Conservation (phyloP, 2,329 filamentous ascomycete genomes). For the Penicillium freii region DNA sequence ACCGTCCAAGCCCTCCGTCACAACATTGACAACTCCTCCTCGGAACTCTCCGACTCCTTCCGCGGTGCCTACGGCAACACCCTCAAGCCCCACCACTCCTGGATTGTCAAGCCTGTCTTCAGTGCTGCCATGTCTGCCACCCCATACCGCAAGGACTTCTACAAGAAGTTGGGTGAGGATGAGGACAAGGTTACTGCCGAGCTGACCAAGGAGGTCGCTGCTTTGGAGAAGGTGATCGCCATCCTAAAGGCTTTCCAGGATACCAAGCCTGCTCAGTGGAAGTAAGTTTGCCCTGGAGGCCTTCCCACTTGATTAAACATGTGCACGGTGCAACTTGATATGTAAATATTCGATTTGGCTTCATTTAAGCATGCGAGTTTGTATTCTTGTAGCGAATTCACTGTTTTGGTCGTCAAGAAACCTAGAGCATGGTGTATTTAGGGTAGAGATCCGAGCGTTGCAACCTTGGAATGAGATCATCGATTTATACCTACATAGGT, state of each 20-base stretch:
- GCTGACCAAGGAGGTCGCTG: constrained; percentile 69
- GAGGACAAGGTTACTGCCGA: constrained; percentile 59
- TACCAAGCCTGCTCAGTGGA: constrained; percentile 53
- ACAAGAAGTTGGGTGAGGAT: constrained; percentile 68
- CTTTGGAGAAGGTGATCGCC: constrained; percentile 72
- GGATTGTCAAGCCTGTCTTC: constrained; percentile 89
- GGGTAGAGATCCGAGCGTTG: neutral
- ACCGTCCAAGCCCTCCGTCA: constrained; percentile 78
- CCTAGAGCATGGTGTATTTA: neutral
- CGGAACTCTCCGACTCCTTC: constrained; percentile 87
- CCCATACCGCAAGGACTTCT: constrained; percentile 92
- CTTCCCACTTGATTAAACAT: constrained; percentile 6
- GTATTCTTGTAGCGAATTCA: constrained; percentile 19
- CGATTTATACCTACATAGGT: no score
- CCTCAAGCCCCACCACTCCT: constrained; percentile 87
- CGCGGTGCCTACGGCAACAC: constrained; percentile 77
- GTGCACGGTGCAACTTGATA: constrained; percentile 12
- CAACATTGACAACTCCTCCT: constrained; percentile 65
- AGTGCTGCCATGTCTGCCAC: constrained; percentile 88
- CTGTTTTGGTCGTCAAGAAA: neutral
- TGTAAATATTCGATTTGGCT: constrained; percentile 26
- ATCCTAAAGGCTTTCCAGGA: constrained; percentile 68
- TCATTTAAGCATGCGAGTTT: constrained; percentile 17
- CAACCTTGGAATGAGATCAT: neutral
- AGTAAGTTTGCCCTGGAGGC: constrained; percentile 17